A percentile compares a stretch with the other conserved stretches of the same genome.
Evolutionary conservation across 2,329 filamentous ascomycete genomes (phyloP).

Genomic region (Alternaria ethzedia): DNA sequence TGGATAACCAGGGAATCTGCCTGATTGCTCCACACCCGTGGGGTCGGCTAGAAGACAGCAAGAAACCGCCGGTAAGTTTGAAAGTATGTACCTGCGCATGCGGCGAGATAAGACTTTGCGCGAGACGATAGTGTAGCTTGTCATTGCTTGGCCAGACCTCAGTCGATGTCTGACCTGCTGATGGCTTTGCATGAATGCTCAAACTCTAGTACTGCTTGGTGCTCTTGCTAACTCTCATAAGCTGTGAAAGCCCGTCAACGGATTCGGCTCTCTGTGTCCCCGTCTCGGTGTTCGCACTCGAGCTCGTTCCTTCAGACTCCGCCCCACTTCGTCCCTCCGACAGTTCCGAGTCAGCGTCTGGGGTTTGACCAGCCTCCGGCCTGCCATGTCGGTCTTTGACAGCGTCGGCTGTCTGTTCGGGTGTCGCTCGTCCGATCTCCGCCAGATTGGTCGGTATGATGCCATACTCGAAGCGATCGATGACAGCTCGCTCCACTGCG

Average conservation of each 20-base stretch:
- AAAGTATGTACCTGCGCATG: not conserved
- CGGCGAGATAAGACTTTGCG: not conserved
- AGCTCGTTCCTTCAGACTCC: not conserved
- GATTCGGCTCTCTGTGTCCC: not conserved
- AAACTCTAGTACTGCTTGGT: not conserved
- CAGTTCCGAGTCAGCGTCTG: constrained; percentile 4
- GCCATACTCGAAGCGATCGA: constrained; percentile 20
- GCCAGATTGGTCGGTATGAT: not conserved
- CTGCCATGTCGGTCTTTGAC: constrained; percentile 3
- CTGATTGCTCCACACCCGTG: not conserved
- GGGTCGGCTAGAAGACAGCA: not conserved
- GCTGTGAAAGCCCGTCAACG: not conserved
- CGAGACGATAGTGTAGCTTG: not conserved
- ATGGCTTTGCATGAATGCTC: not conserved
- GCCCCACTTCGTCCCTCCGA: not conserved
- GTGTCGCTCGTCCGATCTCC: not conserved
- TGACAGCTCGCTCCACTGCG: constrained; percentile 18
- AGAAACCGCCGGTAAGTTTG: not conserved
- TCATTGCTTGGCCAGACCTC: not conserved
- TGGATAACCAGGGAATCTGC: not conserved
- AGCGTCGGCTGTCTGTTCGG: not conserved
- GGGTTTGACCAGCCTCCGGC: not conserved
- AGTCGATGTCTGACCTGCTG: not conserved
- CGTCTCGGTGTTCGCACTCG: not conserved
- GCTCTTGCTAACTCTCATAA: constrained; percentile 4